Evolutionary conservation across 495 filamentous ascomycete genomes (phyloP).

Genomic region (Xylaria venustula): DNA sequence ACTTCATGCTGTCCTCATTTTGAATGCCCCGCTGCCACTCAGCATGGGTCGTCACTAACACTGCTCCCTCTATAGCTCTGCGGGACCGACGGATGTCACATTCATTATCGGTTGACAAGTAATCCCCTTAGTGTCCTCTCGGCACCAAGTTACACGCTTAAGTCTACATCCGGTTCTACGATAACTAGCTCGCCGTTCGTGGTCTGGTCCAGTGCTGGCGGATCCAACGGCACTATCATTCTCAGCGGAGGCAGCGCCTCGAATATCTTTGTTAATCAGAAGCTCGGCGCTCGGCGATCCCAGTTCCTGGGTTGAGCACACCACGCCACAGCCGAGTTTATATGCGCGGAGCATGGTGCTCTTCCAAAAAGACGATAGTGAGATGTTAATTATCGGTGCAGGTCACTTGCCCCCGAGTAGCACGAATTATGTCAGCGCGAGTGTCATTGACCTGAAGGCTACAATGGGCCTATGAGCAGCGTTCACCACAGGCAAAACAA

Average conservation of each 20-base stretch:
- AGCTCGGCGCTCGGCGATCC: constrained; percentile 54
- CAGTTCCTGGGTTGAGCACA: constrained; percentile 50
- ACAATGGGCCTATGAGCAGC: not conserved
- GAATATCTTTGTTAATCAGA: constrained; percentile 59
- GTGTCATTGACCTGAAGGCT: constrained; percentile 29
- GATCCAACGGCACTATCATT: constrained; percentile 57
- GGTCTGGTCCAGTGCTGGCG: constrained; percentile 53
- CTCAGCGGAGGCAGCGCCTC: constrained; percentile 51
- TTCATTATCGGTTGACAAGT: constrained; percentile 39
- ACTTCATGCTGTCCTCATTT: too few relatives aligned
- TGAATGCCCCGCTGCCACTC: too few relatives aligned
- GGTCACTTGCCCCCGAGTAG: constrained; percentile 40
- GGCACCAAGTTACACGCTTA: constrained; percentile 33
- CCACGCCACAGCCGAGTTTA: constrained; percentile 43
- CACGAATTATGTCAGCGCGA: constrained; percentile 42
- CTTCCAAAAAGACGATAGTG: constrained; percentile 33
- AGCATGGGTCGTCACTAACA: not conserved
- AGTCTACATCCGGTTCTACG: constrained; percentile 42
- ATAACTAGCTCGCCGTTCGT: constrained; percentile 50
- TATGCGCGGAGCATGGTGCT: constrained; percentile 56
- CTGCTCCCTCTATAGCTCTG: constrained; percentile 37
- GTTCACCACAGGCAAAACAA: too few relatives aligned
- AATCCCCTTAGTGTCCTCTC: constrained; percentile 2
- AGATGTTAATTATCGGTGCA: constrained; percentile 44
- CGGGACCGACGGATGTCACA: constrained; percentile 49